Evolutionary conservation across 2,329 filamentous ascomycete species (phyloP).

Genomic region (Neospermospora avenae): DNA sequence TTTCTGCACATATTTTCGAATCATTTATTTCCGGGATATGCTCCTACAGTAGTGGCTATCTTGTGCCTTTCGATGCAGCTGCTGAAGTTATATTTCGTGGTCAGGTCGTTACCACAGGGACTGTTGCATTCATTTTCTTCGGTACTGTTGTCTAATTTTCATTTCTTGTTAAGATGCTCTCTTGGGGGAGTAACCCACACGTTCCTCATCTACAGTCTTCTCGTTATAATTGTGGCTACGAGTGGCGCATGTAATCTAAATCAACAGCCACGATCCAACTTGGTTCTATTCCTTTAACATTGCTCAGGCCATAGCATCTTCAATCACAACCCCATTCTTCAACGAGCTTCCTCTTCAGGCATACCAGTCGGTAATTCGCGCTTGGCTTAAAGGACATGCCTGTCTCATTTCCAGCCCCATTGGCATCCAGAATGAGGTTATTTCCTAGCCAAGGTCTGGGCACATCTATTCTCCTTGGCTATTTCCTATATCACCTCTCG

Average conservation of each 20-base stretch:
- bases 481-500: not conserved
- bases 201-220: too few relatives aligned
- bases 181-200: too few relatives aligned
- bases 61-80: too few relatives aligned
- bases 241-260: too few relatives aligned
- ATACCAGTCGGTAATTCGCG: not conserved
- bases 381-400: not conserved
- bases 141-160: too few relatives aligned
- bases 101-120: too few relatives aligned
- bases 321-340: not conserved
- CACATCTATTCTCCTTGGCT: not conserved
- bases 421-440: not conserved
- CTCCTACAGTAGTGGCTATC: too few relatives aligned
- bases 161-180: too few relatives aligned
- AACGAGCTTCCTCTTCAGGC: not conserved
- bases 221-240: too few relatives aligned
- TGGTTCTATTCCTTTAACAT: not conserved
- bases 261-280: not conserved
- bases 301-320: not conserved
- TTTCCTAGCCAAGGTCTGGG: not conserved
- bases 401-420: not conserved
- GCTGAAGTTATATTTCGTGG: too few relatives aligned
- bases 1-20: not conserved
- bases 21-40: too few relatives aligned
- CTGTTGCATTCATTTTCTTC: too few relatives aligned